Percentiles rank a stretch among this genome's conserved stretches.
These are phyloP conservation scores for Picea glauca DNA, from an alignment of 75 land plant genomes.

Conservation along the genomic window DNA sequence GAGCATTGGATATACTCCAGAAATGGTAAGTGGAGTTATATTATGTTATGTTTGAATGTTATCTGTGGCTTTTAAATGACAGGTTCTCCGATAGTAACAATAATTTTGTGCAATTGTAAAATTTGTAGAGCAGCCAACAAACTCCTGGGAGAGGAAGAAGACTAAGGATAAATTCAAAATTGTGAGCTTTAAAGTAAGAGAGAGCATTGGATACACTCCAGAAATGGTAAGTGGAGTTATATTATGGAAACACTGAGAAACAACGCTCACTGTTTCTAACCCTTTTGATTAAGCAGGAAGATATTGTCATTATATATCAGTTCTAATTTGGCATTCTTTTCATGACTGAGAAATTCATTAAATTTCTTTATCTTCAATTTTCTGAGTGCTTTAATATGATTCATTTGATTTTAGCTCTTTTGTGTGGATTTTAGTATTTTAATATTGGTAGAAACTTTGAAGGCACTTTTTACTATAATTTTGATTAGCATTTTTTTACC, in stretches of 20 bases:
- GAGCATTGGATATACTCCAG: constrained; percentile 77
- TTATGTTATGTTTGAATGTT: not conserved
- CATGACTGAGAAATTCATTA: not conserved
- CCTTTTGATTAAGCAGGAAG: not conserved
- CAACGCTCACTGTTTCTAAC: no score
- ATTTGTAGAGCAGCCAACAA: constrained; percentile 90
- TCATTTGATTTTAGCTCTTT: not conserved
- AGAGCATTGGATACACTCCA: constrained; percentile 70
- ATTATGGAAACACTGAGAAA: not conserved
- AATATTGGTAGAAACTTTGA: no score
- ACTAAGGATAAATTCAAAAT: constrained; percentile 91
- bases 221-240: constrained; percentile 61
- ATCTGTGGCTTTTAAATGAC: no score
- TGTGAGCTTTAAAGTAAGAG: constrained; percentile 86
- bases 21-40: constrained; percentile 53
- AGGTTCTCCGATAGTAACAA: no score
- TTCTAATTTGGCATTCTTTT: not conserved
- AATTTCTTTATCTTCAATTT: not conserved
- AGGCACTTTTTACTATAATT: not conserved
- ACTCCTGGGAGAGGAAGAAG: constrained; percentile 46
- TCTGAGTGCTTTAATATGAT: not conserved
- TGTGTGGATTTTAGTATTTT: not conserved
- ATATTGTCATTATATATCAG: not conserved
- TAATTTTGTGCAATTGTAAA: constrained; percentile 59
- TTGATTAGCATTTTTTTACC: not conserved